These are phyloP conservation scores for Sporothrix brunneoviolacea DNA, from an alignment of 2,329 filamentous ascomycete genomes.

Conservation along the genomic window DNA sequence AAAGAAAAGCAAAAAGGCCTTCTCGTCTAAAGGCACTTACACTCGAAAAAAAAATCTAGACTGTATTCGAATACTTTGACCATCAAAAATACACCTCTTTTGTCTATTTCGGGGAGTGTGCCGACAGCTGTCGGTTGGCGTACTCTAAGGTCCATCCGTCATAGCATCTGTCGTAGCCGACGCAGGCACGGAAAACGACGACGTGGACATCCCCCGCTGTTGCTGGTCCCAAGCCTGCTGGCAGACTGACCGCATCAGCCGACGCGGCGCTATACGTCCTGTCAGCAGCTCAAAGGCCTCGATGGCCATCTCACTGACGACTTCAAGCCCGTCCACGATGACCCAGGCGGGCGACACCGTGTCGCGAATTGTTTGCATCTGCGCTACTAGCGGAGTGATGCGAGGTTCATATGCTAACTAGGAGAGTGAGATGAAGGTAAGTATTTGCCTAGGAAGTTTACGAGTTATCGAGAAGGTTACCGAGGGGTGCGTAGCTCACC, in stretches of 20 bases:
- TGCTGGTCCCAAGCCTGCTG: slow-evolving; percentile 37
- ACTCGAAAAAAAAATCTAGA: no score
- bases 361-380: slow-evolving; percentile 48
- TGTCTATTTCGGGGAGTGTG: no score
- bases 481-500: no score
- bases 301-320: slow-evolving; percentile 67
- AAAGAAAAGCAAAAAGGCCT: no score
- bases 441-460: not conserved
- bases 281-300: slow-evolving; percentile 73
- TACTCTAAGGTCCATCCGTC: no score
- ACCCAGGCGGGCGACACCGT: slow-evolving; percentile 57
- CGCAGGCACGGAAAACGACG: not conserved
- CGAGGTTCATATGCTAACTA: slow-evolving; percentile 63
- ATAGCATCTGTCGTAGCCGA: not conserved
- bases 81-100: no score
- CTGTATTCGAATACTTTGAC: no score
- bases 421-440: not conserved
- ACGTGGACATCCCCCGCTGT: slow-evolving; percentile 17
- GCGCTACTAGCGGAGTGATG: slow-evolving; percentile 60
- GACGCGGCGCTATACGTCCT: slow-evolving; percentile 61
- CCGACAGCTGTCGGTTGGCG: no score
- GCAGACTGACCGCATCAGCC: slow-evolving; percentile 58
- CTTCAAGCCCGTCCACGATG: slow-evolving; percentile 64
- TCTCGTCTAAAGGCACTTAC: no score
- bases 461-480: no score